A percentile compares a stretch with the other conserved stretches of the same genome.
Evolutionary conservation across 352 stramenopile genomes (phyloP).

Genomic region (Globisporangium ultimum): DNA sequence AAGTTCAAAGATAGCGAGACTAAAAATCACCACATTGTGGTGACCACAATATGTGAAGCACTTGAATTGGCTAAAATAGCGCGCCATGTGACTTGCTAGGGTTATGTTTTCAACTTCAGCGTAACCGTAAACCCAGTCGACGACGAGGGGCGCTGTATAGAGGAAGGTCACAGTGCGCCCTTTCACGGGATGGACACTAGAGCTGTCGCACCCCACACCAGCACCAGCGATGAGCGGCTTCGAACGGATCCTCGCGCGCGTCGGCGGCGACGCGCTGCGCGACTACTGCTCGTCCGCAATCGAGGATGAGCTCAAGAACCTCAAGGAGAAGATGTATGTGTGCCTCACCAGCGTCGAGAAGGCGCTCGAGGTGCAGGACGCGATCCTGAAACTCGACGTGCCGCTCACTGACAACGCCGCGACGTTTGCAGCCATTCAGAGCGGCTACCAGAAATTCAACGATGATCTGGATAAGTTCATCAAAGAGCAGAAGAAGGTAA

Average conservation of each 20-base stretch:
- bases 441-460: conserved; percentile 49
- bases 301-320: conserved; percentile 59
- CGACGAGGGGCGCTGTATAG: not conserved
- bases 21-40: not conserved
- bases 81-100: too few species aligned
- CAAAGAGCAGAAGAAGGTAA: conserved; percentile 48
- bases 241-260: conserved; percentile 68
- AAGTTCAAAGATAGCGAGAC: not conserved
- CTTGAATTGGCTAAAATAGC: too few species aligned
- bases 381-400: conserved; percentile 59
- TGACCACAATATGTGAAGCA: not conserved
- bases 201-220: not conserved
- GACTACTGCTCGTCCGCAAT: conserved; percentile 78
- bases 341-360: conserved; percentile 56
- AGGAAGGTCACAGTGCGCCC: not conserved
- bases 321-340: conserved; percentile 57
- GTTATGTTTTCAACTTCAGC: too few species aligned
- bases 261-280: conserved; percentile 61
- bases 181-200: not conserved
- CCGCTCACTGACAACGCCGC: conserved; percentile 54
- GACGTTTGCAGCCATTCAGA: conserved; percentile 49
- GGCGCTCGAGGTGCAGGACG: conserved; percentile 54
- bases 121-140: too few species aligned
- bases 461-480: conserved; percentile 45
- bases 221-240: conserved; percentile 47